Base-by-base conservation (phyloP, 257 asterid genomes). In the Fraxinus quadrangulata region DNA sequence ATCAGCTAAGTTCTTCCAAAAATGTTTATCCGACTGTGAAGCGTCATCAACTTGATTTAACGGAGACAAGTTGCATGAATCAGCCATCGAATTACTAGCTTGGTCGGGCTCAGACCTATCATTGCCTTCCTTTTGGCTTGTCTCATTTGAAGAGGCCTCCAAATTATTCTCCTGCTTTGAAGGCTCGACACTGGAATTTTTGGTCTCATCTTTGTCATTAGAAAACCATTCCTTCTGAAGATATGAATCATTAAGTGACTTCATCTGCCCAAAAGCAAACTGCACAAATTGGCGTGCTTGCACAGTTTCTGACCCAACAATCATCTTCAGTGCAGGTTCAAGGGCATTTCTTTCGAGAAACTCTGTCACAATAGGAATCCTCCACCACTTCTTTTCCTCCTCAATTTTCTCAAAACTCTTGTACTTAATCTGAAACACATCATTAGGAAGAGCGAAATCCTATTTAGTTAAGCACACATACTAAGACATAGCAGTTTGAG, bases 361-460 rank as follows among this genome's bases (percentile, higher is more conserved):
- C 31, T 96, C 97, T 19, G 92, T 85, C 68, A 93, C 82, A 40
- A 96, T 77, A 40, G 99, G 99, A 77, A 96, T 93, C 82, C 88
- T 90, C 99, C 99, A 96, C 98, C 97, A 88, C 75, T 89, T 86
- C 85, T 90, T 96, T 88, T 93, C 98, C 59, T 90, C 97, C 6
- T 91, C 97, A 23, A 96, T 84, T 88, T 92, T 87, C 49, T 90
- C 88, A 70, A 96, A 96, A 81, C 95, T 96, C 89, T 90, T 93
- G 87, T 89, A 96, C 88, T 85, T 92, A 72, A 96, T 82, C 99
- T 96, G 94, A 69, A 77, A 49, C 75, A 79, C 36, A 77, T 81
- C 23, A 78, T 42, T 19, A 40, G 80, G 76, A 81, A 70, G 67
- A 56, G 67, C 61, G 21, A 47, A 71, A 31, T 61, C 4, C 5